Evolutionary conservation across 2,329 filamentous ascomycete species (phyloP).

Genomic region (Endocalyx cinctus): DNA sequence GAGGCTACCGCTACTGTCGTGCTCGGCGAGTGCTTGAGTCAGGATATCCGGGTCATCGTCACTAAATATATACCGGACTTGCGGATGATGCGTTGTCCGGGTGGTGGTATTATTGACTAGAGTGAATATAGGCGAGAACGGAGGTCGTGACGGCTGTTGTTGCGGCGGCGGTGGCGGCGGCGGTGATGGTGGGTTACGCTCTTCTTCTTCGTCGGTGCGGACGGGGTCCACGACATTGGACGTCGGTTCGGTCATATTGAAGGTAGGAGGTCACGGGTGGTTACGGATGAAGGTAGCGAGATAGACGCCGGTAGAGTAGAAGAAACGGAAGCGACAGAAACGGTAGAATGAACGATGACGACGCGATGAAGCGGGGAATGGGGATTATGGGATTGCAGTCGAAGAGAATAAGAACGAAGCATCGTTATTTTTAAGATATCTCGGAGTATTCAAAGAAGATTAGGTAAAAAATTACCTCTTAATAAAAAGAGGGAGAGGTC

Average conservation of each 20-base stretch:
- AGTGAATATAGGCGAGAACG: conserved; percentile 79
- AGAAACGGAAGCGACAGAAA: conserved; percentile 1
- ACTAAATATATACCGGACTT: conserved; percentile 86
- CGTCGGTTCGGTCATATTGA: conserved; percentile 24
- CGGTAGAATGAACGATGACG: neutral
- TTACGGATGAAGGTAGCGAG: too few species aligned
- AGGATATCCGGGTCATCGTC: conserved; percentile 83
- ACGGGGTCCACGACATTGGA: conserved; percentile 12
- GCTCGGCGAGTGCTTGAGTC: conserved; percentile 56
- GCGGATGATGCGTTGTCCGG: conserved; percentile 74
- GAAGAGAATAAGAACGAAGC: too few species aligned
- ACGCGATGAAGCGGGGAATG: neutral
- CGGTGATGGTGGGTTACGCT: conserved; percentile 14
- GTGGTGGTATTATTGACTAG: conserved; percentile 73
- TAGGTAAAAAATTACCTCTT: too few species aligned
- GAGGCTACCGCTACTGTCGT: too few species aligned
- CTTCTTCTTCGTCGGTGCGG: conserved; percentile 12
- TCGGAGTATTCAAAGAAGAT: too few species aligned
- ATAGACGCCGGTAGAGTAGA: conserved; percentile 3
- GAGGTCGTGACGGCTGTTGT: conserved; percentile 18
- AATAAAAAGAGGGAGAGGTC: too few species aligned
- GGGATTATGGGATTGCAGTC: conserved; percentile 8
- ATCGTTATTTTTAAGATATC: too few species aligned
- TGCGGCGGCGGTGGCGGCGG: too few species aligned
- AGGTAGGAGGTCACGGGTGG: too few species aligned